A percentile compares a stretch with the other conserved stretches of the same genome.
These are phyloP conservation scores for Leersia perrieri DNA, from an alignment of 176 grass and related monocot species.

Conservation along the genomic window DNA sequence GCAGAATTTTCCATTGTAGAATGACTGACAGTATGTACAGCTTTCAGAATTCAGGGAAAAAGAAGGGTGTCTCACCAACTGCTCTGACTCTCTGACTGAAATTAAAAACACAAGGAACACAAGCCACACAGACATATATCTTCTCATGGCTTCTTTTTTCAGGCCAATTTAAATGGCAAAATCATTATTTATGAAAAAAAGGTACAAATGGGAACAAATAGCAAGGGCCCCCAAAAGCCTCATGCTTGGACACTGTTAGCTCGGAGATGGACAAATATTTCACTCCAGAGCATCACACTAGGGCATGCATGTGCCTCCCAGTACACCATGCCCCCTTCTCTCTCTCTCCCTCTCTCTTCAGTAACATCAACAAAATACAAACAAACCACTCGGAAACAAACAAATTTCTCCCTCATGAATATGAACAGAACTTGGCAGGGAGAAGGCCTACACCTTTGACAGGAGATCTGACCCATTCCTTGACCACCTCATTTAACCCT, in stretches of 20 bases:
- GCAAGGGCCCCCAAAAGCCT: conserved; percentile 57
- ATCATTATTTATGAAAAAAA: conserved; percentile 46
- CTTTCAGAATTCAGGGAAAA: not conserved
- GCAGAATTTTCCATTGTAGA: not conserved
- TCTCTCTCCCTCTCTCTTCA: conserved; percentile 20
- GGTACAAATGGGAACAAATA: conserved; percentile 42
- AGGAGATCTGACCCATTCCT: conserved; percentile 37
- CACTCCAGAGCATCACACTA: conserved; percentile 49
- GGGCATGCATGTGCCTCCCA: conserved; percentile 55
- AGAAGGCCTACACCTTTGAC: conserved; percentile 37
- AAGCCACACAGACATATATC: not conserved
- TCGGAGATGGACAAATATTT: conserved; percentile 75
- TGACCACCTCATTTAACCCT: conserved; percentile 48
- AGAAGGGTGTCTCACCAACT: not conserved
- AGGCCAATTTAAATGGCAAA: conserved; percentile 36
- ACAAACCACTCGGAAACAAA: conserved; percentile 60
- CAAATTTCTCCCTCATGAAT: conserved; percentile 52
- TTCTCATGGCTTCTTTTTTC: not conserved
- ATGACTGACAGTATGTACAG: not conserved
- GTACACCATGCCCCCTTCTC: conserved; percentile 31
- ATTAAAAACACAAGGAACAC: not conserved
- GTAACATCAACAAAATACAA: conserved; percentile 56
- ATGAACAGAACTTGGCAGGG: conserved; percentile 50
- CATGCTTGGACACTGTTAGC: conserved; percentile 58
- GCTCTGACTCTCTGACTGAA: not conserved